Evolutionary conservation across 2,329 filamentous ascomycete species (phyloP).

Genomic region (Coccinonectria pachysandricola): DNA sequence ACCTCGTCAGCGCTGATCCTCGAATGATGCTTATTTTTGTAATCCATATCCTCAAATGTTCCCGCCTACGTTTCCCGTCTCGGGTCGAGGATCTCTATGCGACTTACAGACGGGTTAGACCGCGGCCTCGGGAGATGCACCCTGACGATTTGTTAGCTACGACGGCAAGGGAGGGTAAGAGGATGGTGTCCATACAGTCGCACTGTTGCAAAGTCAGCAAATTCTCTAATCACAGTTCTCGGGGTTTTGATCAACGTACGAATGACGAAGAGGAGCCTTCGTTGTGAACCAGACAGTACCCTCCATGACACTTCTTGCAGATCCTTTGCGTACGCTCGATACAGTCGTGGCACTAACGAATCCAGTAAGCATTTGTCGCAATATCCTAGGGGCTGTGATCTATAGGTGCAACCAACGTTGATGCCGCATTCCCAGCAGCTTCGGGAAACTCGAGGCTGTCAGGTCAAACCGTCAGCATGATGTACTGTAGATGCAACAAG

Average conservation of each 20-base stretch:
- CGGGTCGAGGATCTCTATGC: not conserved
- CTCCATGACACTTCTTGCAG: conserved; percentile 64
- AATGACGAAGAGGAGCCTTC: conserved; percentile 62
- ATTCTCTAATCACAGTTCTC: too few species aligned
- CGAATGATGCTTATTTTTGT: too few species aligned
- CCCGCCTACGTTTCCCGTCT: too few species aligned
- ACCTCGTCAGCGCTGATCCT: too few species aligned
- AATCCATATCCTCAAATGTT: too few species aligned
- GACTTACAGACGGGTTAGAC: conserved; percentile 10
- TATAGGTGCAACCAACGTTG: conserved; percentile 51
- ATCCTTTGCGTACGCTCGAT: conserved; percentile 59
- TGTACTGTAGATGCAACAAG: too few species aligned
- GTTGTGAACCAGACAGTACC: conserved; percentile 77
- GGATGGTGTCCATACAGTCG: conserved; percentile 36
- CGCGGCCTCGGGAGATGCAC: conserved; percentile 26
- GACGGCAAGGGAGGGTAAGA: too few species aligned
- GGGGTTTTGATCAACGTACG: conserved; percentile 27
- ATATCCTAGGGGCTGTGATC: conserved; percentile 3
- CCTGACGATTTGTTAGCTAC: too few species aligned
- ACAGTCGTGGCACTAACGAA: conserved; percentile 59
- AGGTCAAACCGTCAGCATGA: too few species aligned
- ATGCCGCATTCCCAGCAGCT: conserved; percentile 83
- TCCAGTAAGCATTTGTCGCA: conserved; percentile 3
- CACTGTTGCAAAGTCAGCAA: conserved; percentile 30
- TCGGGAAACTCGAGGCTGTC: conserved; percentile 44